Evolutionary conservation across 2,329 filamentous ascomycete species (phyloP), one percentile per base, ranked within the genome.

Genomic region (Rhynchosporium secalis): DNA sequence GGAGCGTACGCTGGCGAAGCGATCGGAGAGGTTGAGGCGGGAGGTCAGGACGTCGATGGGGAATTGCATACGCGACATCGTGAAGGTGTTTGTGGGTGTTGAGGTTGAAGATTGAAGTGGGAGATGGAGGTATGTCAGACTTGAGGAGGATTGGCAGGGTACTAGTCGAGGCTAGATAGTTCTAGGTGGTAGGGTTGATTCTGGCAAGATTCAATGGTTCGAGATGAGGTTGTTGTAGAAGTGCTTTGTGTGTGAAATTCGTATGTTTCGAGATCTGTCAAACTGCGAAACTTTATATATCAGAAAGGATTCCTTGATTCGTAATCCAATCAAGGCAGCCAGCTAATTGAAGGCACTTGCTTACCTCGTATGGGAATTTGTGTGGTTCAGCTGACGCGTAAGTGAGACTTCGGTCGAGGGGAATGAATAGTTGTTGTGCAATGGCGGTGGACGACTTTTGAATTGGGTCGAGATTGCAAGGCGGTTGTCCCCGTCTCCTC

Each of bases 31-130:
- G 79, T 95, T 95, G 76, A 98, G 85, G 71, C 93, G 89, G 72
- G 92, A 96, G 77, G 94, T 96, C 76, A 98, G 80, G 73, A 89
- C 86, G 77, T 96, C 93, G 73, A 98, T 83, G 62, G 95, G 95
- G 71, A 99, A 95, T 82, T 91, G 91, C 74, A 98, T 91, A 76
- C 91, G 87, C 70, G 90, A 83, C 92, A 96, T 96, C 73, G 72
- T 76, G 49, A 43, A 43, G 47, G 47, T 57, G 54, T 45, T 45
- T 13, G 48, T 36, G 52, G 40, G 49, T 56, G 28, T 36, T 1
- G 40, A 54, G 41, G 41, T 38, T 54, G 56, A n/a, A 43, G 28
- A 46, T 55, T 38, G 33, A 33, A 43, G 41, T 60, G 46, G 36
- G 36, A 43, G 46, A 54, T 48, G 33, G 52, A 48, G 9, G 15